These are phyloP conservation scores for Eimeria maxima DNA, from an alignment of 169 alveolate species.

Conservation along the genomic window DNA sequence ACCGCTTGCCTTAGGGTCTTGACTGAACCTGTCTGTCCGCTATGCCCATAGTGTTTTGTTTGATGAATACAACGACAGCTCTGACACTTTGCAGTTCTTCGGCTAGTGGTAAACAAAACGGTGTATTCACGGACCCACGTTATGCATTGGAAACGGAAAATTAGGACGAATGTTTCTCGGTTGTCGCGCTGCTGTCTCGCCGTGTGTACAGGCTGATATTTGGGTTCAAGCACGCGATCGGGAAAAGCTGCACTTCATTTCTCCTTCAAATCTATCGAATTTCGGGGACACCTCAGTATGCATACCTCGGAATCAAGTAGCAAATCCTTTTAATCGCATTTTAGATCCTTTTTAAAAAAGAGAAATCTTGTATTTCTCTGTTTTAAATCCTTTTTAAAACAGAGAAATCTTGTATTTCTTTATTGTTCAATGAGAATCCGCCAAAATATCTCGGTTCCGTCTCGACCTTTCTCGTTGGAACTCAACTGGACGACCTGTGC, in stretches of 20 bases:
- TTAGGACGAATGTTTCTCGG: no score
- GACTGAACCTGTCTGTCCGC: no score
- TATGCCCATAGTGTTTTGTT: no score
- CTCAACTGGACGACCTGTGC: background rate
- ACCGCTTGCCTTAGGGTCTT: no score
- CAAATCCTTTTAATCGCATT: background rate
- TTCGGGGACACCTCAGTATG: background rate
- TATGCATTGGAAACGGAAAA: background rate
- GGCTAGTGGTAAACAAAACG: no score
- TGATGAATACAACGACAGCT: no score
- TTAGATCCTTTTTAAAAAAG: background rate
- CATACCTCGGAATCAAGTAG: background rate
- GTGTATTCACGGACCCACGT: no score
- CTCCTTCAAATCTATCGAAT: background rate
- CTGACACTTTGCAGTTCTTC: no score
- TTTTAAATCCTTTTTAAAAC: background rate
- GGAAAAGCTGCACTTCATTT: background rate
- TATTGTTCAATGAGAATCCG: background rate
- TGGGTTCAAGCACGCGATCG: background rate
- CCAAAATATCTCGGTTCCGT: background rate
- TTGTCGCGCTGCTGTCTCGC: no score
- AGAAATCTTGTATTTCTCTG: background rate
- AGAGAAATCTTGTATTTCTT: background rate
- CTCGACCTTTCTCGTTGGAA: background rate
- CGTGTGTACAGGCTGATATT: conserved; percentile 13